A percentile compares a stretch with the other conserved stretches of the same genome.
phyloP scores from a whole-genome alignment of 108 stramenopile genomes.

The Nitzschia palea region DNA sequence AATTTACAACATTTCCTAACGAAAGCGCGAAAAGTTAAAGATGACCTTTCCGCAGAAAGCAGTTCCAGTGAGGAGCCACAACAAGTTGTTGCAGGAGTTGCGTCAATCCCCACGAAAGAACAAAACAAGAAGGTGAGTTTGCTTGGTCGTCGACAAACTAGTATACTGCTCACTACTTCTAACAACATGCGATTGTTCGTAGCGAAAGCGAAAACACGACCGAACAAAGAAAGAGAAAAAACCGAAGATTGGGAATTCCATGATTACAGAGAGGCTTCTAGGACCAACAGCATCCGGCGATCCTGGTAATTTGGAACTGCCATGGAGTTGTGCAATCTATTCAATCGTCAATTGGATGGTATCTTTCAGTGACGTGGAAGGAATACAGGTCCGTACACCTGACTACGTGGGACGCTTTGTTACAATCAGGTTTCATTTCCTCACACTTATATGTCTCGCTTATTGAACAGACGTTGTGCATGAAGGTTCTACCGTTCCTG shows the following conservation, averaged over 20 bases:
- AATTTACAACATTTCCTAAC: constrained; percentile 25
- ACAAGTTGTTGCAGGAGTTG: constrained; percentile 2
- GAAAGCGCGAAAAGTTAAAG: constrained; percentile 4
- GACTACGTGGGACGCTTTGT: neutral
- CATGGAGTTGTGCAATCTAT: constrained; percentile 87
- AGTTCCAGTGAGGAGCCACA: neutral
- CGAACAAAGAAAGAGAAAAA: constrained; percentile 19
- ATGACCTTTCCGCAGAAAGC: neutral
- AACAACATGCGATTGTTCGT: neutral
- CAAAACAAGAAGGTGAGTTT: neutral
- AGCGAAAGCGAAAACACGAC: neutral
- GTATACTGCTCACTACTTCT: too few species aligned
- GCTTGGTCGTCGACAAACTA: too few species aligned
- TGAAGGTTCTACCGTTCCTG: constrained; percentile 69
- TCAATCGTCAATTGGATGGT: constrained; percentile 92
- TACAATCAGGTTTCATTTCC: neutral
- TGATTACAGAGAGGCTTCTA: constrained; percentile 65
- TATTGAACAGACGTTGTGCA: constrained; percentile 49
- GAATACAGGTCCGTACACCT: constrained; percentile 59
- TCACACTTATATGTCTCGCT: neutral
- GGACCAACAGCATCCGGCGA: constrained; percentile 45
- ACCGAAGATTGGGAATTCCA: constrained; percentile 58
- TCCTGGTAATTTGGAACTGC: constrained; percentile 52
- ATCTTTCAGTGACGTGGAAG: constrained; percentile 81
- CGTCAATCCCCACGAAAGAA: neutral